phyloP scores from a whole-genome alignment of 2,329 filamentous ascomycete genomes.

The Tolypocladium guangdongense region DNA sequence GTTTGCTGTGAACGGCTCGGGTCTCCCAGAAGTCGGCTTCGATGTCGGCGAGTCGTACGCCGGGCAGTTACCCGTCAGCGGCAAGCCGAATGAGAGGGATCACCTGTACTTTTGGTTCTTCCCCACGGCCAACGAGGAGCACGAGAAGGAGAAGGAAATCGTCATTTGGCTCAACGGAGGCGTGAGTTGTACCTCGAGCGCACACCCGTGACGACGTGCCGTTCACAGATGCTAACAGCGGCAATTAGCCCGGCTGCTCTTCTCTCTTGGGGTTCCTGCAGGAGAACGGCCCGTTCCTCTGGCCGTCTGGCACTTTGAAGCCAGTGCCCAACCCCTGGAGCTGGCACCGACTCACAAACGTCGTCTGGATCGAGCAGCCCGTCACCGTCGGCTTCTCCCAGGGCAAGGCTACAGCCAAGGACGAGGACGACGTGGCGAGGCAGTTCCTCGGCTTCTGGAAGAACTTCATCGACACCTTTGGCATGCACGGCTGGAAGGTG shows the following conservation, averaged over 20 bases:
- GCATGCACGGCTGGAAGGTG: conserved; percentile 55
- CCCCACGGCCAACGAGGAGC: conserved; percentile 36
- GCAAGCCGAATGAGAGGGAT: conserved; percentile 33
- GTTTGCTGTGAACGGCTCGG: conserved; percentile 48
- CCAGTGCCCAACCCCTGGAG: conserved; percentile 57
- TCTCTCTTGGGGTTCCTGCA: conserved; percentile 61
- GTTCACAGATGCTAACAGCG: background rate
- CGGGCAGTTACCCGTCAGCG: conserved; percentile 43
- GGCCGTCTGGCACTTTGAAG: conserved; percentile 57
- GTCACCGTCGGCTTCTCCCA: conserved; percentile 58
- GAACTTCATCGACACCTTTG: conserved; percentile 64
- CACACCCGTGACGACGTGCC: background rate
- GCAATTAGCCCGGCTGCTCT: conserved; percentile 34
- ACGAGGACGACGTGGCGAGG: conserved; percentile 55
- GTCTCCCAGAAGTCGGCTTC: conserved; percentile 53
- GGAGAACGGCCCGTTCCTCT: conserved; percentile 65
- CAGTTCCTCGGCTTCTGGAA: conserved; percentile 71
- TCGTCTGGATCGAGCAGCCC: conserved; percentile 66
- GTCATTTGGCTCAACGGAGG: conserved; percentile 51
- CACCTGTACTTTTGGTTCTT: conserved; percentile 60
- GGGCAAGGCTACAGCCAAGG: conserved; percentile 51
- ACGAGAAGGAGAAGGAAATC: conserved; percentile 42
- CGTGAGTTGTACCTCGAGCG: conserved; percentile 14
- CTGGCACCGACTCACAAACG: conserved; percentile 39
- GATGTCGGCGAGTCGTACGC: conserved; percentile 51